Base-by-base conservation (phyloP, 306 rosid species). In the Hippophae rhamnoides region DNA sequence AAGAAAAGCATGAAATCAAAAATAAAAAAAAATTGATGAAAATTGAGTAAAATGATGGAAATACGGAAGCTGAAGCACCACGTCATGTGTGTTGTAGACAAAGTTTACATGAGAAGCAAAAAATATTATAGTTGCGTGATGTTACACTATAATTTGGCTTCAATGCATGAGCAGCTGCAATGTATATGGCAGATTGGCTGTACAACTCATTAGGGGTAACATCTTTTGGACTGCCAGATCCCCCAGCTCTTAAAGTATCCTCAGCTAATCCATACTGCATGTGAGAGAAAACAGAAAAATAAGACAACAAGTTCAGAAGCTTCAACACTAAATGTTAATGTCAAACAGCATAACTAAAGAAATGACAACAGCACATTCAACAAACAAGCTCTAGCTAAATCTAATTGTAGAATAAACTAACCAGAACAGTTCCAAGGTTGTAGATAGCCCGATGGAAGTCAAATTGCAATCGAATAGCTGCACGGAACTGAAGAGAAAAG, bases 351-450 rank as follows among this genome's bases (percentile, higher is more conserved):
- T 31, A 31, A 31, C 5, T 31, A 31, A 31, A 31, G 38, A 31
- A 31, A 31, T 31, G 38, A 31, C 4, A 31, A 31, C 38, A 31
- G 38, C 5, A 31, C 5, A 31, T 31, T 31, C 38, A 31, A 31
- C 38, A 31, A 31, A 31, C 5, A 31, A 31, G 38, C 38, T 31
- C 38, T 31, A 31, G 38, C 1, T 46, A 70, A 4, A 53, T 52
- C 58, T 63, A 67, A 69, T 48, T 71, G 61, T 43, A 46, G 53
- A 60, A 74, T 43, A 71, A 72, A 78, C 82, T 75, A 8, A 92
- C 99, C 97, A 93, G 79, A 69, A 93, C 99, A 73, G 99, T 93
- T 72, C 99, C 99, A 64, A 93, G 97, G 71, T 88, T 93, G 88
- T 93, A 93, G 68, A 93, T 88, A 68, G 99, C 99, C 70, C 99